These are phyloP conservation scores for Apophysomyces variabilis DNA, from an alignment of 371 early-diverging fungal species.

Conservation along the genomic window DNA sequence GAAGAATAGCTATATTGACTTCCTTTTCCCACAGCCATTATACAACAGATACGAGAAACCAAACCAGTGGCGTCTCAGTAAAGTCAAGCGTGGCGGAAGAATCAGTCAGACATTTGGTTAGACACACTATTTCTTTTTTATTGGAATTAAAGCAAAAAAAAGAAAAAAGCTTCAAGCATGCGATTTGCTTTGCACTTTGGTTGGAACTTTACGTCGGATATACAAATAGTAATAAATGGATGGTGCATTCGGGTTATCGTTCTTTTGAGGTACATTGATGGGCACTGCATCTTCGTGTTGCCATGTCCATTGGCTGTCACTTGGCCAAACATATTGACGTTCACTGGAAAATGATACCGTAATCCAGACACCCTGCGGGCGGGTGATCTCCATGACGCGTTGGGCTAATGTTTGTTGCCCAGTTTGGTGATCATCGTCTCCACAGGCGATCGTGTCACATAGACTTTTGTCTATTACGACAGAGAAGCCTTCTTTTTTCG, in stretches of 20 bases:
- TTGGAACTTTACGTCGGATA: conserved; percentile 21
- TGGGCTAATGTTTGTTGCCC: conserved; percentile 21
- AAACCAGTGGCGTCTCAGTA: conserved; percentile 88
- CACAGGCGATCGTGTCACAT: conserved; percentile 45
- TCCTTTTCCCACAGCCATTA: conserved; percentile 65
- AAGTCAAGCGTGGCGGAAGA: conserved; percentile 73
- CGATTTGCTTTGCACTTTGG: neutral
- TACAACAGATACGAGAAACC: conserved; percentile 92
- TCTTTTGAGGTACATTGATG: conserved; percentile 27
- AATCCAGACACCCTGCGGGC: conserved; percentile 32
- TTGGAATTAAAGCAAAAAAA: too few species aligned
- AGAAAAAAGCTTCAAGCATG: neutral
- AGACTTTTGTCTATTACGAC: conserved; percentile 50
- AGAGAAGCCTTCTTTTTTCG: conserved; percentile 17
- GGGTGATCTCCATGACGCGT: conserved; percentile 25
- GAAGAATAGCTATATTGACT: neutral
- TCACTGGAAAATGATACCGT: conserved; percentile 38
- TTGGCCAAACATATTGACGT: conserved; percentile 22
- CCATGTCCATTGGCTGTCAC: conserved; percentile 21
- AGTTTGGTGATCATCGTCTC: conserved; percentile 40
- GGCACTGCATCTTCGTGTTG: conserved; percentile 26
- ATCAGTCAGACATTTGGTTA: conserved; percentile 82
- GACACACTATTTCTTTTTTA: neutral
- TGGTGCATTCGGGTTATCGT: conserved; percentile 39
- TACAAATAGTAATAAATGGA: conserved; percentile 36